Conservation (phyloP, 768 basidiomycete genomes). For the Atractiella rhizophila region DNA sequence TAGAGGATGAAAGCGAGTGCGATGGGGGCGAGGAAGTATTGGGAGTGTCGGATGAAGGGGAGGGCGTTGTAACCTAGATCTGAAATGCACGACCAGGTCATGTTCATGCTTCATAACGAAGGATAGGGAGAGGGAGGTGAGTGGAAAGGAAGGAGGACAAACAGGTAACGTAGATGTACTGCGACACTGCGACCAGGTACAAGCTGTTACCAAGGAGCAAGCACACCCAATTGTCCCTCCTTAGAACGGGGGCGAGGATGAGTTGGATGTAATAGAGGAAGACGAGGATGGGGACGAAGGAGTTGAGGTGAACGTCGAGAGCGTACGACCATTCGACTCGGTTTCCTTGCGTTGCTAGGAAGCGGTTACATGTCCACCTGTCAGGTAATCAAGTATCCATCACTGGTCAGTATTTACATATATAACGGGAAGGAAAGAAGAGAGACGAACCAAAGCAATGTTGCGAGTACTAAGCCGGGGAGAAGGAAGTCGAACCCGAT, state of each 20-base stretch:
- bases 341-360: slow-evolving; percentile 14
- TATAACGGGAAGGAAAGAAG: no score
- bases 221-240: slow-evolving; percentile 76
- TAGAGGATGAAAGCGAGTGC: slow-evolving; percentile 67
- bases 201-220: slow-evolving; percentile 76
- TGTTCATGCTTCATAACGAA: neutral
- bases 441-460: slow-evolving; percentile 40
- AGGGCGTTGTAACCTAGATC: slow-evolving; percentile 30
- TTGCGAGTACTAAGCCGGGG: slow-evolving; percentile 46
- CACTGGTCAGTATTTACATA: neutral
- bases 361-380: slow-evolving; percentile 12
- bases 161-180: slow-evolving; percentile 66
- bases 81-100: neutral
- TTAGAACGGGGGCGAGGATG: slow-evolving; percentile 55
- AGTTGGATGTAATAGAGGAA: slow-evolving; percentile 72
- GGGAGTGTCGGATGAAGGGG: slow-evolving; percentile 77
- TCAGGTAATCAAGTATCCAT: neutral
- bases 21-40: slow-evolving; percentile 69
- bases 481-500: slow-evolving; percentile 67
- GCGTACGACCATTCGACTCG: slow-evolving; percentile 42
- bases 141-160: neutral
- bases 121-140: neutral
- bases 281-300: slow-evolving; percentile 82
- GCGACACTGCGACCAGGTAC: slow-evolving; percentile 46
- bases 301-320: slow-evolving; percentile 88